phyloP scores from a whole-genome alignment of 2,329 filamentous ascomycete species.

The Dothideomycetes sp. region DNA sequence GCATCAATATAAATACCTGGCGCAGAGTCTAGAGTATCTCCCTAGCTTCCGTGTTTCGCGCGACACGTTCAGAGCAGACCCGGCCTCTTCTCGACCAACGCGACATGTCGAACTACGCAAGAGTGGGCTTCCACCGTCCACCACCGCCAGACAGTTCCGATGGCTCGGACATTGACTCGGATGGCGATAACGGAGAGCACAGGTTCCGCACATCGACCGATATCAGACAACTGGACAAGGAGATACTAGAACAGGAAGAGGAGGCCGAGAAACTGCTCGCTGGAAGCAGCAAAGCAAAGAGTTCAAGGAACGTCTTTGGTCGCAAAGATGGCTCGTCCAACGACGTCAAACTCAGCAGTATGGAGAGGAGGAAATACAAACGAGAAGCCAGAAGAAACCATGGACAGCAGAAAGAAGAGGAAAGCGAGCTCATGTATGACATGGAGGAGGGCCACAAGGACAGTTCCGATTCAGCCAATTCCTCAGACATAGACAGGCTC shows the following conservation, averaged over 20 bases:
- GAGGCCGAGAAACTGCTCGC: slow-evolving; percentile 36
- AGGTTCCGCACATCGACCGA: slow-evolving; percentile 28
- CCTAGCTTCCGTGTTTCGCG: too few relatives aligned
- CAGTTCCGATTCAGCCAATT: slow-evolving; percentile 42
- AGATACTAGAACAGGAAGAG: slow-evolving; percentile 38
- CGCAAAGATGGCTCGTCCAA: slow-evolving; percentile 18
- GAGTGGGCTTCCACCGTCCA: slow-evolving; percentile 13
- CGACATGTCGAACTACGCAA: slow-evolving; percentile 14
- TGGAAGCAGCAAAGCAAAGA: slow-evolving; percentile 19
- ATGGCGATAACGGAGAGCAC: slow-evolving; percentile 20
- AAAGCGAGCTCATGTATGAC: slow-evolving; percentile 74
- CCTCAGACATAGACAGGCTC: slow-evolving; percentile 40
- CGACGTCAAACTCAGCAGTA: slow-evolving; percentile 18
- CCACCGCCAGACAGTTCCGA: slow-evolving; percentile 6
- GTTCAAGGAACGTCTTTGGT: slow-evolving; percentile 21
- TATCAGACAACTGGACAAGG: slow-evolving; percentile 28
- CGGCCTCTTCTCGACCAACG: too few relatives aligned
- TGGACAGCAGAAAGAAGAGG: slow-evolving; percentile 48
- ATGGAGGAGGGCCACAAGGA: slow-evolving; percentile 75
- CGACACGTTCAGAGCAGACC: too few relatives aligned
- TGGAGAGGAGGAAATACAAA: slow-evolving; percentile 24
- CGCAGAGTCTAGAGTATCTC: too few relatives aligned
- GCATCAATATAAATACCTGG: too few relatives aligned
- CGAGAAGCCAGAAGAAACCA: slow-evolving; percentile 21
- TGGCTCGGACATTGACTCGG: slow-evolving; percentile 12